phyloP scores from a whole-genome alignment of 2,329 filamentous ascomycete species.

The Aureobasidium mangrovei region DNA sequence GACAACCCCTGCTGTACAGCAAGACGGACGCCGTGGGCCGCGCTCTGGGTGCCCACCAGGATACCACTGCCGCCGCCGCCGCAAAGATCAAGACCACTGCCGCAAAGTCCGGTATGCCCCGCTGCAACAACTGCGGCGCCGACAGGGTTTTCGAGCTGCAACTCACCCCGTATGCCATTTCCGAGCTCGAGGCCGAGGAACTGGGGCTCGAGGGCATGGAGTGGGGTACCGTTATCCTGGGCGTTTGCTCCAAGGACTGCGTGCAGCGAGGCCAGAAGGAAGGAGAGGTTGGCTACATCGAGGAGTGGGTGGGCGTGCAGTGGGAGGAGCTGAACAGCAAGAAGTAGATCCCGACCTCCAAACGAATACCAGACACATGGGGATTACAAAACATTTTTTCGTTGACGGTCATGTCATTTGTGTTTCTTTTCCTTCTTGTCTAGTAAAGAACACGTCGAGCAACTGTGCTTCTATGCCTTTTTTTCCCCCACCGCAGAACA shows the following conservation, averaged over 20 bases:
- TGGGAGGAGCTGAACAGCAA: conserved; percentile 65
- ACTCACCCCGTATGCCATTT: conserved; percentile 82
- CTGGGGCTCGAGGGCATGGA: conserved; percentile 75
- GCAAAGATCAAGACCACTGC: conserved; percentile 27
- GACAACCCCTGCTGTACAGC: conserved; percentile 62
- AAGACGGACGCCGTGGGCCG: conserved; percentile 66
- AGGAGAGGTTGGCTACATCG: conserved; percentile 66
- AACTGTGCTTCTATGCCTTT: no score
- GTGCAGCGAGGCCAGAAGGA: conserved; percentile 46
- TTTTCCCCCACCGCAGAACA: no score
- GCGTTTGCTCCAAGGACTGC: conserved; percentile 76
- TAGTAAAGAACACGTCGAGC: no score
- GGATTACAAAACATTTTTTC: neutral
- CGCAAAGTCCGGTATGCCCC: conserved; percentile 49
- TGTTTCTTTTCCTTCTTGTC: no score
- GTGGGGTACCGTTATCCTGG: conserved; percentile 88
- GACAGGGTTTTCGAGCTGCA: conserved; percentile 83
- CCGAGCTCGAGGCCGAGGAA: conserved; percentile 72
- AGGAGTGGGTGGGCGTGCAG: conserved; percentile 97
- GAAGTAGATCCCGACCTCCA: conserved; percentile 4
- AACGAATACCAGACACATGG: neutral
- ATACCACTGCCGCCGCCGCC: conserved; percentile 1
- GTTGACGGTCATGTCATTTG: no score
- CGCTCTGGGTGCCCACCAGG: conserved; percentile 39
- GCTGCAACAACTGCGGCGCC: conserved; percentile 67